Evolutionary conservation across 2,329 filamentous ascomycete species (phyloP).

Genomic region (Fusarium sp.): DNA sequence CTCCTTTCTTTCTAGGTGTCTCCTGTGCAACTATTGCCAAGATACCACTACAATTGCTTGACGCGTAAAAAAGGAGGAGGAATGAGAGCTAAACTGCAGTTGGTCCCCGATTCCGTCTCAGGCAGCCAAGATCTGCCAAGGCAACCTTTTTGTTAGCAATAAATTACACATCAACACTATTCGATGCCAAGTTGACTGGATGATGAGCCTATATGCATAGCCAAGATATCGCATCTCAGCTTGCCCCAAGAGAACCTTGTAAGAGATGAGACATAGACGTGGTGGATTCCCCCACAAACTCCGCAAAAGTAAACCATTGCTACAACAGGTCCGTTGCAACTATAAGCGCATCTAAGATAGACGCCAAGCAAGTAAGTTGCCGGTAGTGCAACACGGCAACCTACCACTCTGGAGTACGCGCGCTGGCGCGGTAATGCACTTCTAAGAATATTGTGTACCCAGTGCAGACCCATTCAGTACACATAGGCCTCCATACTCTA

Average conservation of each 20-base stretch:
- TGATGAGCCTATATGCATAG: background rate
- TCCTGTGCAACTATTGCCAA: background rate
- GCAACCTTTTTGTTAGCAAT: background rate
- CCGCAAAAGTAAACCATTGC: background rate
- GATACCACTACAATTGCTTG: background rate
- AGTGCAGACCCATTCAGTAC: background rate
- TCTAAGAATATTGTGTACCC: background rate
- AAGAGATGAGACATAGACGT: background rate
- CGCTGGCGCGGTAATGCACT: background rate
- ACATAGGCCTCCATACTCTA: background rate
- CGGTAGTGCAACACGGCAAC: background rate
- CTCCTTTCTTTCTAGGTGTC: too few relatives aligned
- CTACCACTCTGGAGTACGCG: background rate
- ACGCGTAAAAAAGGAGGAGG: background rate
- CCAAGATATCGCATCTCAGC: background rate
- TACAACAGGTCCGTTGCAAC: background rate
- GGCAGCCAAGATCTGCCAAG: background rate
- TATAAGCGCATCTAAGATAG: background rate
- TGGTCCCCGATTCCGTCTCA: background rate
- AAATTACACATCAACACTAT: slow-evolving; percentile 2
- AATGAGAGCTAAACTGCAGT: background rate
- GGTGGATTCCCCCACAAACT: background rate
- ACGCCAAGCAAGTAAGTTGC: background rate
- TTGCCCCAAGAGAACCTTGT: background rate
- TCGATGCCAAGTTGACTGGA: slow-evolving; percentile 3